Evolutionary conservation across 305 asterid genomes (phyloP), one percentile per base, ranked within the genome.

Genomic region (Withania somnifera): DNA sequence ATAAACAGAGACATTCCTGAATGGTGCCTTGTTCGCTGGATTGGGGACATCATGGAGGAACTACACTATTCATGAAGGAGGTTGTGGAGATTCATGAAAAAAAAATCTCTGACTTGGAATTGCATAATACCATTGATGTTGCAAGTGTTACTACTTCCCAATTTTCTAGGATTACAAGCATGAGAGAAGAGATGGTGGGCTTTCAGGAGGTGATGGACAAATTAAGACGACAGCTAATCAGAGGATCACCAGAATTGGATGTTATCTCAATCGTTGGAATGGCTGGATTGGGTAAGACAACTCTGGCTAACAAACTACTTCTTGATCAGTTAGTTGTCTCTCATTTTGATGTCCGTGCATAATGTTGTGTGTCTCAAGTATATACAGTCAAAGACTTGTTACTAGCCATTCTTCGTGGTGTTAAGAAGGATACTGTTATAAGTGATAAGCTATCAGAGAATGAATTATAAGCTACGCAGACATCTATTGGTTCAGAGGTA

Each of bases 241-340:
- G n/a, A 24, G 40, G 40, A 24, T 11, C 30, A 1, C 4, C 11
- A 57, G 3, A 53, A 3, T 66, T 51, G n/a, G 69, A 78, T 3
- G 69, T 78, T 3, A 7, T 51, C 47, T 50, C 82, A 9, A 57
- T 78, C 32, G 82, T 78, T 78, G 82, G 82, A 17, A 78, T 78
- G 69, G 34, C 68, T 2, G 82, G 82, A 30, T 20, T 51, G 17
- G 82, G 82, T 19, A 78, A 78, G 51, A 78, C 82, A 17, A 78
- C 82, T 32, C n/a, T 78, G 9, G 50, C 69, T 4, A 34, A 78
- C 50, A 6, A 19, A 20, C 7, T 78, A 19, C 54, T 54, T 36
- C 4, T 11, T 78, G 82, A 78, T 30, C 50, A 26, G 14, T 50
- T n/a, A 26, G 28, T 77, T 53, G 64, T 11, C 54, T 7, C 8